A percentile compares a stretch with the other conserved stretches of the same genome.
phyloP scores from a whole-genome alignment of 1,139 yeast genomes.

The Yamadazyma jaroonii region DNA sequence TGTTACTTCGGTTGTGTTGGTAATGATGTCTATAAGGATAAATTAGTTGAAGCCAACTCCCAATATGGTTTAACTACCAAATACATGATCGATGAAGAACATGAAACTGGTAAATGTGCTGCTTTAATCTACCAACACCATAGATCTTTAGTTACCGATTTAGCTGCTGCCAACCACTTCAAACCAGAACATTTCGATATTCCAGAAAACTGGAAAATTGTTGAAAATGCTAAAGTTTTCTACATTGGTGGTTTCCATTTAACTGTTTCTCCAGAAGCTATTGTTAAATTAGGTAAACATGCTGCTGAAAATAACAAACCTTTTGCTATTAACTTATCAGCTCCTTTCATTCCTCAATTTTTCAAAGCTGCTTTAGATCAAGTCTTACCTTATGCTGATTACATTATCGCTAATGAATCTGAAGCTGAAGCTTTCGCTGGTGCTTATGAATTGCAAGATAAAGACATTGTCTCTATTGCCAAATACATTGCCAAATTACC shows the following conservation, averaged over 20 bases:
- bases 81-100: slow-evolving; percentile 73
- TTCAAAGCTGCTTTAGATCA: slow-evolving; percentile 88
- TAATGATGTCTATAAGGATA: slow-evolving; percentile 81
- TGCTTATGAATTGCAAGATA: slow-evolving; percentile 59
- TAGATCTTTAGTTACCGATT: slow-evolving; percentile 93
- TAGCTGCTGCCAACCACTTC: slow-evolving; percentile 98
- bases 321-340: slow-evolving; percentile 83
- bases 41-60: slow-evolving; percentile 77
- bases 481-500: slow-evolving; percentile 77
- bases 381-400: slow-evolving; percentile 84
- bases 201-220: slow-evolving; percentile 88
- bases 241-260: slow-evolving; percentile 98
- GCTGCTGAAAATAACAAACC: slow-evolving; percentile 84
- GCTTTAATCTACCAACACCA: slow-evolving; percentile 85
- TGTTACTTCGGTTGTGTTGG: slow-evolving; percentile 97
- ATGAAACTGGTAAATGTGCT: slow-evolving; percentile 97
- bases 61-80: slow-evolving; percentile 85
- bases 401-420: slow-evolving; percentile 90
- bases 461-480: slow-evolving; percentile 75
- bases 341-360: slow-evolving; percentile 95
- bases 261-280: slow-evolving; percentile 96
- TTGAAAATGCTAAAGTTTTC: slow-evolving; percentile 75
- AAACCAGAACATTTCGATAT: slow-evolving; percentile 81
- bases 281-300: slow-evolving; percentile 83
- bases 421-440: slow-evolving; percentile 96